Evolutionary conservation across 257 asterid genomes (phyloP).

Genomic region (Apocynum venetum): DNA sequence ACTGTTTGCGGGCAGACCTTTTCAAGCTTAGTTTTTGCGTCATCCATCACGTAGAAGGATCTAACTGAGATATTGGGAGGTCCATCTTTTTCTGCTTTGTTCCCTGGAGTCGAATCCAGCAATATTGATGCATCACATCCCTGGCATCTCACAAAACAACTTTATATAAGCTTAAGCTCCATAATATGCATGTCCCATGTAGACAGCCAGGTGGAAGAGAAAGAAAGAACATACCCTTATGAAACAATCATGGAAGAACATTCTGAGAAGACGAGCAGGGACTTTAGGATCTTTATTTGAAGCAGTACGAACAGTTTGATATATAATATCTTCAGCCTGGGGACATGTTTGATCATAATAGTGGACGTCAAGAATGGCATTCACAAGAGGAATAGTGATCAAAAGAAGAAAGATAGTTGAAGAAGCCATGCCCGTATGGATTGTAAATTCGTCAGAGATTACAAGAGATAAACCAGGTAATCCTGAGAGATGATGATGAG

Average conservation of each 20-base stretch:
- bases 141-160: slow-evolving; percentile 27
- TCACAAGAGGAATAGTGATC: slow-evolving; percentile 22
- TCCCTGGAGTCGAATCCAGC: slow-evolving; percentile 59
- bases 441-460: background rate
- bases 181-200: background rate
- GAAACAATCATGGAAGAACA: slow-evolving; percentile 88
- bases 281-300: slow-evolving; percentile 46
- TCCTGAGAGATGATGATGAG: slow-evolving; percentile 1
- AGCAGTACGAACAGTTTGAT: slow-evolving; percentile 43
- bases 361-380: slow-evolving; percentile 48
- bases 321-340: slow-evolving; percentile 52
- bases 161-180: no score
- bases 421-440: slow-evolving; percentile 22
- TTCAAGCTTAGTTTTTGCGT: slow-evolving; percentile 59
- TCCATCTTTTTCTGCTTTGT: slow-evolving; percentile 79
- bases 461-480: background rate
- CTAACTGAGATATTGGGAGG: slow-evolving; percentile 63
- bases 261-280: slow-evolving; percentile 68
- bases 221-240: slow-evolving; percentile 40
- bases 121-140: slow-evolving; percentile 86
- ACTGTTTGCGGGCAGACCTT: slow-evolving; percentile 57
- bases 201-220: background rate
- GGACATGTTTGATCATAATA: slow-evolving; percentile 68
- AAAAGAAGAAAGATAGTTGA: slow-evolving; percentile 27
- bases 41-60: slow-evolving; percentile 66